Conservation (phyloP, 2,329 filamentous ascomycete genomes). For the Amesomyces nigricolor region DNA sequence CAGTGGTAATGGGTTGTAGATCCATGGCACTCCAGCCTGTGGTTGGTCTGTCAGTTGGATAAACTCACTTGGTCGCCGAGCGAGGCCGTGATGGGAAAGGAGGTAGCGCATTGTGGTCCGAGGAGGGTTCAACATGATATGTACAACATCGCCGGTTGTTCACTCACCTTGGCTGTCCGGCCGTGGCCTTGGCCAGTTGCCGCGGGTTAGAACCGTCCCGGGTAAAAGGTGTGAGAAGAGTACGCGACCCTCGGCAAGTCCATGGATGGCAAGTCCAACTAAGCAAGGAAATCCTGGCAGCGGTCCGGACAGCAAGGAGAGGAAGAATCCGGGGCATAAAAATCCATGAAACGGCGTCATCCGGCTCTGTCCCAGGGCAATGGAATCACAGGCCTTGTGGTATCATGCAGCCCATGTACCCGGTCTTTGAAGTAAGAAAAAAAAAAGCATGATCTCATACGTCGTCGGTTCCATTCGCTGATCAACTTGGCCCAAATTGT, state of each 20-base stretch:
- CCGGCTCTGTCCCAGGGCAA: constrained; percentile 29
- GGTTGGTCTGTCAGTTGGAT: constrained; percentile 19
- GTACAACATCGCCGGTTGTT: constrained; percentile 42
- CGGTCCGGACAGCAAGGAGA: constrained; percentile 39
- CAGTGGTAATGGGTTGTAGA: constrained; percentile 1
- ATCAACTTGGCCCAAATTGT: constrained; percentile 9
- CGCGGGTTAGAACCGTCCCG: constrained; percentile 26
- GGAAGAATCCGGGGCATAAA: constrained; percentile 28
- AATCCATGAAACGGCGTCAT: constrained; percentile 14
- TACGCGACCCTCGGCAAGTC: constrained; percentile 7
- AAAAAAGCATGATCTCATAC: constrained; percentile 22
- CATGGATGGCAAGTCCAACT: constrained; percentile 21
- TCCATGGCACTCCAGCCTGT: constrained; percentile 14
- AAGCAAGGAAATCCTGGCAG: constrained; percentile 26
- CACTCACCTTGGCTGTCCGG: constrained; percentile 51
- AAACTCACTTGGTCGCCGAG: constrained; percentile 12
- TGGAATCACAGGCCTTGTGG: constrained; percentile 25
- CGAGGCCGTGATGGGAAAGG: constrained; percentile 11
- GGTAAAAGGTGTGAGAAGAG: constrained; percentile 15
- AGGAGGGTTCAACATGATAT: constrained; percentile 42
- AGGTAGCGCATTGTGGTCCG: constrained; percentile 30
- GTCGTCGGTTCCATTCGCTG: constrained; percentile 7
- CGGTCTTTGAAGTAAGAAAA: constrained; percentile 15
- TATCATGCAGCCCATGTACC: constrained; percentile 21
- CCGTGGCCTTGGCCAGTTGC: constrained; percentile 33